Conservation (phyloP, 2,329 filamentous ascomycete species). For the Colletotrichum falcatum region DNA sequence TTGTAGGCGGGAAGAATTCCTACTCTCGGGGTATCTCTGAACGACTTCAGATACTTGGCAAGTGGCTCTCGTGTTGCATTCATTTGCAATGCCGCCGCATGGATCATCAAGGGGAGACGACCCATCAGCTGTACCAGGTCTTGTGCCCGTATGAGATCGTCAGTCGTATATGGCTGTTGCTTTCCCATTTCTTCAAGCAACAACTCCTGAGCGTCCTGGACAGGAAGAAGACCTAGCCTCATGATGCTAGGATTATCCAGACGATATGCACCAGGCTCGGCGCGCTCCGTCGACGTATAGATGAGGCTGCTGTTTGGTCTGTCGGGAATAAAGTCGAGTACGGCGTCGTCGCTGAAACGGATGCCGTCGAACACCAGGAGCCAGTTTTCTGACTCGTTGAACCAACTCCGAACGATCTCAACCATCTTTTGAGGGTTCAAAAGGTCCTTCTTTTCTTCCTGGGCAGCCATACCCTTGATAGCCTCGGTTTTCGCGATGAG, state of each 20-base stretch:
- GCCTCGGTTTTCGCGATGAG: slow-evolving; percentile 71
- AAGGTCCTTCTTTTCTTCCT: slow-evolving; percentile 50
- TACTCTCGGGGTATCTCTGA: slow-evolving; percentile 66
- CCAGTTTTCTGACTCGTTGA: slow-evolving; percentile 72
- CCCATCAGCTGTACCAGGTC: slow-evolving; percentile 74
- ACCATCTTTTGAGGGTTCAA: slow-evolving; percentile 62
- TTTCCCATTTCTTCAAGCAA: slow-evolving; percentile 73
- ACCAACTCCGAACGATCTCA: slow-evolving; percentile 69
- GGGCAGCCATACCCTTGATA: slow-evolving; percentile 56
- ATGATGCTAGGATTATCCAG: slow-evolving; percentile 71
- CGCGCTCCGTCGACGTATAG: slow-evolving; percentile 74
- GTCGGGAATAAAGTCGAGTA: slow-evolving; percentile 74
- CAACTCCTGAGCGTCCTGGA: slow-evolving; percentile 69
- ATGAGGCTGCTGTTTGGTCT: slow-evolving; percentile 72
- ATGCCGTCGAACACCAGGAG: slow-evolving; percentile 76
- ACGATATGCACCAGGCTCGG: slow-evolving; percentile 64
- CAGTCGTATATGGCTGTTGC: slow-evolving; percentile 62
- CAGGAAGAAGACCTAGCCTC: slow-evolving; percentile 64
- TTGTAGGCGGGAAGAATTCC: slow-evolving; percentile 61
- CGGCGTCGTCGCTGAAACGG: slow-evolving; percentile 67
- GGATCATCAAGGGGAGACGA: slow-evolving; percentile 75
- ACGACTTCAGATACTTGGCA: slow-evolving; percentile 69
- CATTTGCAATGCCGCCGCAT: slow-evolving; percentile 72
- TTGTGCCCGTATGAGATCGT: slow-evolving; percentile 68
- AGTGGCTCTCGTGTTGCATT: slow-evolving; percentile 71